Evolutionary conservation across 192 early-diverging fungal species (phyloP).

Genomic region (Globomyces pollinis-pini): DNA sequence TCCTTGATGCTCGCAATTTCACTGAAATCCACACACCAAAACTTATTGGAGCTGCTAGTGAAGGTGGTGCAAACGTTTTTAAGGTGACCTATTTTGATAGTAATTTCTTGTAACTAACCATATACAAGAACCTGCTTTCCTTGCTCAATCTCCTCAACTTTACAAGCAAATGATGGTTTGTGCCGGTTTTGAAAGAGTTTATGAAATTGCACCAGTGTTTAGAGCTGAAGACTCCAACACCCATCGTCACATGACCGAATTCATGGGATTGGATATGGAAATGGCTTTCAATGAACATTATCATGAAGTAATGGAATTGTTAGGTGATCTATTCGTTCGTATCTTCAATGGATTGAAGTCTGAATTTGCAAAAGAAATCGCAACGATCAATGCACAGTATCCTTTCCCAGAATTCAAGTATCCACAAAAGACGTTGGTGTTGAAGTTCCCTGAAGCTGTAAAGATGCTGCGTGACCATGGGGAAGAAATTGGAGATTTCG

Average conservation of each 20-base stretch:
- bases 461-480: slow-evolving; percentile 80
- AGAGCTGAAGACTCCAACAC: slow-evolving; percentile 96
- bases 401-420: slow-evolving; percentile 87
- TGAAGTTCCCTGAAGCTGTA: slow-evolving; percentile 86
- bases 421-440: slow-evolving; percentile 69
- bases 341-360: slow-evolving; percentile 85
- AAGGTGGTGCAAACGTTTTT: slow-evolving; percentile 99
- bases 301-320: slow-evolving; percentile 90
- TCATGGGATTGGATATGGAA: slow-evolving; percentile 96
- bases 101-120: too few species aligned
- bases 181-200: slow-evolving; percentile 96
- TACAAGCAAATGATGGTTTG: slow-evolving; percentile 99
- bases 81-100: slow-evolving; percentile 95
- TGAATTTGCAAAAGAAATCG: slow-evolving; percentile 76
- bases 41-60: slow-evolving; percentile 82
- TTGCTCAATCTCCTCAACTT: slow-evolving; percentile 97
- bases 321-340: slow-evolving; percentile 86
- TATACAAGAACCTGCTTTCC: slow-evolving; percentile 78
- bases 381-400: slow-evolving; percentile 78
- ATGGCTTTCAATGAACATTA: slow-evolving; percentile 99
- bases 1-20: slow-evolving; percentile 68
- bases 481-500: slow-evolving; percentile 84
- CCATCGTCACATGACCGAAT: slow-evolving; percentile 99
- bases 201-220: slow-evolving; percentile 97
- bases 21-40: slow-evolving; percentile 99